Percentiles rank a stretch among this genome's conserved stretches.
These are phyloP conservation scores for Acanthamoeba pearcei DNA, from an alignment of 208 protist species.

Conservation along the genomic window DNA sequence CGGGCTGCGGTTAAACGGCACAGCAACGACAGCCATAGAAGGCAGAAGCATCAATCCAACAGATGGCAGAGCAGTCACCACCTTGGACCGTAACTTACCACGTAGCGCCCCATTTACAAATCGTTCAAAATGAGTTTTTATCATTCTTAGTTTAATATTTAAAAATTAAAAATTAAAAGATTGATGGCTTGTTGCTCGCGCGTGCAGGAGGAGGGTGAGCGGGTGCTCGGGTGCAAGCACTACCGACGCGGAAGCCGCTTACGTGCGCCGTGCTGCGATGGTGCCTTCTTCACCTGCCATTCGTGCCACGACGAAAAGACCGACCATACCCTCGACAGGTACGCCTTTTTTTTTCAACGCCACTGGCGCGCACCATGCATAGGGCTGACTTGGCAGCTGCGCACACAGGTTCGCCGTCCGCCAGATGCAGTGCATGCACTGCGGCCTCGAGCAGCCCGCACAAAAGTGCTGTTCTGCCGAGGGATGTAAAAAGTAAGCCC, in stretches of 20 bases:
- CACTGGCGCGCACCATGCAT: neutral
- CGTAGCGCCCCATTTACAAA: neutral
- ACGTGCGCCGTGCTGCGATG: constrained; percentile 6
- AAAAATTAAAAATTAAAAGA: no score
- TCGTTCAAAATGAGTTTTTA: neutral
- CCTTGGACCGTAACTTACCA: neutral
- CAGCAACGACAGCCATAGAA: neutral
- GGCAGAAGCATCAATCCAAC: neutral
- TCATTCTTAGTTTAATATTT: neutral
- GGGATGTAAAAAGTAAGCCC: neutral
- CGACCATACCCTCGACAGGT: constrained; percentile 47
- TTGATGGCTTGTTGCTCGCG: no score
- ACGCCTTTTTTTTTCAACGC: neutral
- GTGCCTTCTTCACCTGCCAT: constrained; percentile 28
- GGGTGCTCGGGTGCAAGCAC: constrained; percentile 15
- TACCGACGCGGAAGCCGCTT: constrained; percentile 27
- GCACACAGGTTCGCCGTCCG: neutral
- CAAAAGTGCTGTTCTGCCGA: neutral
- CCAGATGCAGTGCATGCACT: constrained; percentile 71
- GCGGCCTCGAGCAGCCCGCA: constrained; percentile 10
- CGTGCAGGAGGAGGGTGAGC: neutral
- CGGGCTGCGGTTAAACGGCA: no score
- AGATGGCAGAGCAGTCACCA: neutral
- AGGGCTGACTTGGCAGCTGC: neutral
- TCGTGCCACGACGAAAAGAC: constrained; percentile 56